A percentile compares a stretch with the other conserved stretches of the same genome.
These are phyloP conservation scores for Rhizopus stolonifer DNA, from an alignment of 371 early-diverging fungal genomes.

Conservation along the genomic window DNA sequence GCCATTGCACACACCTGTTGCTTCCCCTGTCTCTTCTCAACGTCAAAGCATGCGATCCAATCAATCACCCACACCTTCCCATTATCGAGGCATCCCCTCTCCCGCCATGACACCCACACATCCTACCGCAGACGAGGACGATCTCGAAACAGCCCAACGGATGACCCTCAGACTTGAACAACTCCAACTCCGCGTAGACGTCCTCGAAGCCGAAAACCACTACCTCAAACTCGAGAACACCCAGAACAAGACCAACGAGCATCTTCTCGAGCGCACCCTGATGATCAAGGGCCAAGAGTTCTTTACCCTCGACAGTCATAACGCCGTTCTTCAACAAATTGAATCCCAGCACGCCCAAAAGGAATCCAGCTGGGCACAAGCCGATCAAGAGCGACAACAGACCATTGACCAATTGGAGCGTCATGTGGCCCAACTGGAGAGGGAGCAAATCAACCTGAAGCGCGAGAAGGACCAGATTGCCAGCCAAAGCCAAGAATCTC, in stretches of 20 bases:
- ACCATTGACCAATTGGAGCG: constrained; percentile 33
- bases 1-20: constrained; percentile 14
- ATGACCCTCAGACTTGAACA: constrained; percentile 28
- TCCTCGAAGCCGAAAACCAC: constrained; percentile 55
- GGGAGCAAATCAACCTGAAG: constrained; percentile 53
- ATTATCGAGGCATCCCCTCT: constrained; percentile 32
- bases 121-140: constrained; percentile 30
- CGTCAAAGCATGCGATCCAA: constrained; percentile 18
- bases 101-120: constrained; percentile 42
- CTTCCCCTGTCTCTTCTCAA: constrained; percentile 16
- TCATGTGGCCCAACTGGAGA: constrained; percentile 50
- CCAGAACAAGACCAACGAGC: too few species aligned
- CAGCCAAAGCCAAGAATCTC: constrained; percentile 55
- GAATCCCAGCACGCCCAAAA: constrained; percentile 23
- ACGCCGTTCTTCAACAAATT: constrained; percentile 37
- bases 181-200: constrained; percentile 48
- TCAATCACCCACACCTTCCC: constrained; percentile 19
- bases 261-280: too few species aligned
- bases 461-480: constrained; percentile 62
- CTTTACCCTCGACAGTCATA: constrained; percentile 37
- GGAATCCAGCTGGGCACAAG: constrained; percentile 11
- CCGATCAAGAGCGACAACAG: constrained; percentile 20
- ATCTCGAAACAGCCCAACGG: neutral
- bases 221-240: constrained; percentile 48
- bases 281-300: constrained; percentile 31